Conservation (phyloP, 2,329 filamentous ascomycete species). For the Cladorrhinum sp. region DNA sequence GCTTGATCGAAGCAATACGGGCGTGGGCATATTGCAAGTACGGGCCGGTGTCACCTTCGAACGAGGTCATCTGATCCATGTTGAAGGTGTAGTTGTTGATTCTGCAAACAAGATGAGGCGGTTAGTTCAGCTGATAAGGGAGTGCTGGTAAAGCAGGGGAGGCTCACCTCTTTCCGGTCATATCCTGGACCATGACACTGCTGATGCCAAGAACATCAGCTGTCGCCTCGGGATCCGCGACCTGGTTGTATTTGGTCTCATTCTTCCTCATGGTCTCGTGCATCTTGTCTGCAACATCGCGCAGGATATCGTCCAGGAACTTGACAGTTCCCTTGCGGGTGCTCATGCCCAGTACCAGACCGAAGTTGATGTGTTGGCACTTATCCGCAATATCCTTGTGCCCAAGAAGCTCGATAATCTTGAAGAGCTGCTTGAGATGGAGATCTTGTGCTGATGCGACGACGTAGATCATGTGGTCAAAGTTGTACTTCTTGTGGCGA, state of each 20-base stretch:
- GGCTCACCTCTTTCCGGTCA: constrained; percentile 85
- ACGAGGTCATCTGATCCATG: constrained; percentile 77
- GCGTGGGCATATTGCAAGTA: constrained; percentile 83
- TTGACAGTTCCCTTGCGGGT: constrained; percentile 72
- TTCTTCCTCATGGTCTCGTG: constrained; percentile 96
- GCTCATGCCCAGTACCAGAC: constrained; percentile 67
- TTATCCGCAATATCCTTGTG: constrained; percentile 64
- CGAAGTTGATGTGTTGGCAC: constrained; percentile 74
- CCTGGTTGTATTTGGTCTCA: constrained; percentile 82
- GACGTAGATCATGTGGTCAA: constrained; percentile 79
- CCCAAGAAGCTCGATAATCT: constrained; percentile 70
- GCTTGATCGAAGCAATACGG: constrained; percentile 63
- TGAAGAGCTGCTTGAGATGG: constrained; percentile 72
- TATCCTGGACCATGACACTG: constrained; percentile 96
- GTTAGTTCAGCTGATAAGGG: not conserved
- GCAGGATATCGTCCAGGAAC: constrained; percentile 69
- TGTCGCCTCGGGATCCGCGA: constrained; percentile 75
- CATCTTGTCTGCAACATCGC: constrained; percentile 88
- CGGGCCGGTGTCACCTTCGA: constrained; percentile 81
- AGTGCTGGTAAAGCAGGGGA: not conserved
- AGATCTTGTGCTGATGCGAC: constrained; percentile 70
- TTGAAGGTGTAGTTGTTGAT: constrained; percentile 71
- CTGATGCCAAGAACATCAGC: constrained; percentile 91
- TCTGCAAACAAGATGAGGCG: constrained; percentile 32
- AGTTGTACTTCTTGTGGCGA: constrained; percentile 60